Evolutionary conservation across 2,329 filamentous ascomycete genomes (phyloP).

Genomic region (Trichothecium sympodiale): DNA sequence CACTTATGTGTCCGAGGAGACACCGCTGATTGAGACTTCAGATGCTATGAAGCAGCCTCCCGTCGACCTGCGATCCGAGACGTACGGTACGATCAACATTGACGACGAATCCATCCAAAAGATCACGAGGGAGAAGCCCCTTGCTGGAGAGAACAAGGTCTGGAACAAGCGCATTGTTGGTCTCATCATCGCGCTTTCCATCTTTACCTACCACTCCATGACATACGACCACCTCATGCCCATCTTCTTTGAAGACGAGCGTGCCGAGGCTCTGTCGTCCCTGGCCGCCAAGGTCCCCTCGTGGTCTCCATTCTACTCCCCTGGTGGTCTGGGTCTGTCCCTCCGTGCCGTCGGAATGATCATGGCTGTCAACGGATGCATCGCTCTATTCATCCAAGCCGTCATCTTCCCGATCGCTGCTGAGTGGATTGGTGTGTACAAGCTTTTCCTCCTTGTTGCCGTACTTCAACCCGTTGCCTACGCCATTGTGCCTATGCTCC

Average conservation of each 20-base stretch:
- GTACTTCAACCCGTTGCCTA: slow-evolving; percentile 52
- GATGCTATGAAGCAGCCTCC: slow-evolving; percentile 63
- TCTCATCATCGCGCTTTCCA: slow-evolving; percentile 70
- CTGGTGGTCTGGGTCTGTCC: slow-evolving; percentile 52
- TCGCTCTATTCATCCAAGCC: slow-evolving; percentile 48
- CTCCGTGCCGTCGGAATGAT: slow-evolving; percentile 51
- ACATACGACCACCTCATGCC: slow-evolving; percentile 85
- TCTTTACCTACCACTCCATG: slow-evolving; percentile 95
- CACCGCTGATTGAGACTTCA: slow-evolving; percentile 64
- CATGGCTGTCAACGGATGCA: slow-evolving; percentile 46
- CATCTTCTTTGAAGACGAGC: slow-evolving; percentile 81
- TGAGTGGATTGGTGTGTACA: slow-evolving; percentile 45
- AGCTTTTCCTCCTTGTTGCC: slow-evolving; percentile 46
- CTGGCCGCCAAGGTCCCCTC: slow-evolving; percentile 19
- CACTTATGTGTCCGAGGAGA: slow-evolving; percentile 50
- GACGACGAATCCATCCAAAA: slow-evolving; percentile 36
- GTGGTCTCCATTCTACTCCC: slow-evolving; percentile 40
- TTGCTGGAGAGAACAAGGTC: slow-evolving; percentile 23
- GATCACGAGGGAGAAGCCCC: slow-evolving; percentile 20
- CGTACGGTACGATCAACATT: slow-evolving; percentile 59
- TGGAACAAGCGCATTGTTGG: slow-evolving; percentile 56
- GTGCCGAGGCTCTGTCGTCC: slow-evolving; percentile 21
- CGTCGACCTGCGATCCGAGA: slow-evolving; percentile 65
- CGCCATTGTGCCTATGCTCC: slow-evolving; percentile 45
- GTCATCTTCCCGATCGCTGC: slow-evolving; percentile 52